phyloP scores from a whole-genome alignment of 805 yeast genomes.

The Ogataea philodendri region DNA sequence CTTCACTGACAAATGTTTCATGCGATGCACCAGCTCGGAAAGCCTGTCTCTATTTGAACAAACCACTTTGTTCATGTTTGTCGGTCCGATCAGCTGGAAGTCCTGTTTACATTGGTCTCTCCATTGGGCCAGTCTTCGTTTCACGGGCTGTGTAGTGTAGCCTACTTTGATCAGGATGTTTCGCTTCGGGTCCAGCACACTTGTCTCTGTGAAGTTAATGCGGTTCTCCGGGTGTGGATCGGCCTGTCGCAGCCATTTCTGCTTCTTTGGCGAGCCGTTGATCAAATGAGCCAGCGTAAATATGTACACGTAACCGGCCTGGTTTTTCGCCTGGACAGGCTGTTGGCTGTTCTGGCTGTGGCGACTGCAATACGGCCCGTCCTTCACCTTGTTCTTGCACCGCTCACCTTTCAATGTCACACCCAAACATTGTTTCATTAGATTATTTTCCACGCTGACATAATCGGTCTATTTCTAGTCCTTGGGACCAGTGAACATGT shows the following conservation, averaged over 20 bases:
- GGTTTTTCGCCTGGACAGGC: slow-evolving; percentile 12
- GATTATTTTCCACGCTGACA: slow-evolving; percentile 7
- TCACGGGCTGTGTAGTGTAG: slow-evolving; percentile 47
- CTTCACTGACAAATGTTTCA: slow-evolving; percentile 12
- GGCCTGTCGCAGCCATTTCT: slow-evolving; percentile 40
- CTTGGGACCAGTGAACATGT: slow-evolving; percentile 33
- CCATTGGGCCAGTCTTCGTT: slow-evolving; percentile 49
- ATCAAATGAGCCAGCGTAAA: slow-evolving; percentile 46
- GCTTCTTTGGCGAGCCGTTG: slow-evolving; percentile 24
- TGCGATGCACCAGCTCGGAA: slow-evolving; percentile 11
- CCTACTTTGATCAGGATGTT: slow-evolving; percentile 51
- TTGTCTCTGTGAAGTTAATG: slow-evolving; percentile 30
- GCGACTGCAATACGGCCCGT: slow-evolving; percentile 33
- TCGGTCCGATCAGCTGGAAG: slow-evolving; percentile 40
- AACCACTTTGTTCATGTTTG: slow-evolving; percentile 17
- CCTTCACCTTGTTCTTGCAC: slow-evolving; percentile 35
- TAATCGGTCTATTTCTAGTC: slow-evolving; percentile 8
- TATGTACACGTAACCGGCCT: slow-evolving; percentile 46
- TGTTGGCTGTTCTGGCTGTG: slow-evolving; percentile 36
- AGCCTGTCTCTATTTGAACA: slow-evolving; percentile 21
- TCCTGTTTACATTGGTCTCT: slow-evolving; percentile 48
- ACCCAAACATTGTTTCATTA: slow-evolving; percentile 40
- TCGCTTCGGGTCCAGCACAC: slow-evolving; percentile 37
- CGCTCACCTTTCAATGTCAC: slow-evolving; percentile 39
- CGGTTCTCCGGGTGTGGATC: slow-evolving; percentile 23